Evolutionary conservation across 208 protist species (phyloP).

Genomic region (Acanthamoeba castellanii): DNA sequence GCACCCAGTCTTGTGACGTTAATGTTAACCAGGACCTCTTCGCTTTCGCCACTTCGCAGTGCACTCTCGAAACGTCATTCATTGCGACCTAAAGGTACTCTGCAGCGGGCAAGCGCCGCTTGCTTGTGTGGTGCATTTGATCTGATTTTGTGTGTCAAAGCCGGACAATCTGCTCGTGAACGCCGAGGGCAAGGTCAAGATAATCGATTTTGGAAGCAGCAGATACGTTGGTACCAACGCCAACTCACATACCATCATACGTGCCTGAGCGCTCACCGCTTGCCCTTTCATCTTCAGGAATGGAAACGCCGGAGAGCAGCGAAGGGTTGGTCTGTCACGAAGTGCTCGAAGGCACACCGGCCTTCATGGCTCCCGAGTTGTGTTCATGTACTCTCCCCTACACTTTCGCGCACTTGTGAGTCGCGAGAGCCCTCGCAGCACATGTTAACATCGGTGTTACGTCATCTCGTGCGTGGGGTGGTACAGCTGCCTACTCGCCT

Average conservation of each 20-base stretch:
- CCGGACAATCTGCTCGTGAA: slow-evolving; percentile 54
- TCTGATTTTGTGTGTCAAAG: not conserved
- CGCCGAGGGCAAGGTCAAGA: slow-evolving; percentile 3
- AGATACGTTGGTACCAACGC: not conserved
- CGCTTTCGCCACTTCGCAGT: not conserved
- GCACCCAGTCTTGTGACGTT: not conserved
- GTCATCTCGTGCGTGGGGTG: not conserved
- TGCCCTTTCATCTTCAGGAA: not conserved
- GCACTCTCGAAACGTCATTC: not conserved
- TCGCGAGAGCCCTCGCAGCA: too few relatives aligned
- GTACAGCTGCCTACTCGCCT: not conserved
- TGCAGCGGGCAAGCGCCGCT: not conserved
- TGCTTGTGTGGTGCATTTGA: not conserved
- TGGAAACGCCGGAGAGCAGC: not conserved
- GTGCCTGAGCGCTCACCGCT: not conserved
- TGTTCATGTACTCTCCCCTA: not conserved
- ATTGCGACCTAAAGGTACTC: slow-evolving; percentile 48
- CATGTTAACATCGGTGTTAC: not conserved
- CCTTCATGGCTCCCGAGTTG: slow-evolving; percentile 56
- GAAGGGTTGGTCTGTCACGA: slow-evolving; percentile 1
- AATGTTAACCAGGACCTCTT: not conserved
- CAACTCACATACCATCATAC: not conserved
- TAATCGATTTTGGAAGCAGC: slow-evolving; percentile 67
- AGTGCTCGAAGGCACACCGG: slow-evolving; percentile 42
- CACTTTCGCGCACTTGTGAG: not conserved